These are phyloP conservation scores for Globisporangium alternatum DNA, from an alignment of 352 stramenopile species.

Conservation along the genomic window DNA sequence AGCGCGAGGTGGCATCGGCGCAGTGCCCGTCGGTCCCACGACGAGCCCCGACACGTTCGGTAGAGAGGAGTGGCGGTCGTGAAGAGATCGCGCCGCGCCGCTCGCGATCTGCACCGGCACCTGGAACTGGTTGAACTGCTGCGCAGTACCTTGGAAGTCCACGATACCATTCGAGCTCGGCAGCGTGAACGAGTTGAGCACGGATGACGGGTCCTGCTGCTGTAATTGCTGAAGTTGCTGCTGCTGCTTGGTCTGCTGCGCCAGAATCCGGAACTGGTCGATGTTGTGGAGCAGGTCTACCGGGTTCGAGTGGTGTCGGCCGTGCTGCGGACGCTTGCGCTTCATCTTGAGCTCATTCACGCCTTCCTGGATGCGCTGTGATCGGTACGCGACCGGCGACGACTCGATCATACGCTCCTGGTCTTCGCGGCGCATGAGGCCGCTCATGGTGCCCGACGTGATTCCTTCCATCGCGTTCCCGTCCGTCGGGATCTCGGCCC, in stretches of 20 bases:
- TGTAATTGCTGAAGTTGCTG: constrained; percentile 45
- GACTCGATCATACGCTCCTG: constrained; percentile 13
- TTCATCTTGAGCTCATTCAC: constrained; percentile 81
- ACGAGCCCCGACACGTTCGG: constrained; percentile 16
- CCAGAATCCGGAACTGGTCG: constrained; percentile 66
- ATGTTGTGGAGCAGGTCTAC: constrained; percentile 77
- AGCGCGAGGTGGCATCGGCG: constrained; percentile 8
- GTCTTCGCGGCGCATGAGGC: constrained; percentile 16
- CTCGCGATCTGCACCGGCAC: constrained; percentile 56
- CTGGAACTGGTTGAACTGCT: constrained; percentile 35
- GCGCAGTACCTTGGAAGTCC: neutral
- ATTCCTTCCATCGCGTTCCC: neutral
- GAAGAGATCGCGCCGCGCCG: constrained; percentile 51
- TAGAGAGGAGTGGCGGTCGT: constrained; percentile 50
- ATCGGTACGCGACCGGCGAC: constrained; percentile 43
- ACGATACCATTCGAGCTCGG: constrained; percentile 12
- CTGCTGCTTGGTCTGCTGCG: constrained; percentile 56
- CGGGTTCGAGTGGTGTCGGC: constrained; percentile 69
- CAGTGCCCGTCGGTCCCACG: neutral
- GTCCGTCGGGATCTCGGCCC: constrained; percentile 9
- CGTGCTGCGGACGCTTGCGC: constrained; percentile 61
- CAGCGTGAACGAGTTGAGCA: constrained; percentile 28
- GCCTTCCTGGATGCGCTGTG: constrained; percentile 62
- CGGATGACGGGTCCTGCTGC: constrained; percentile 7
- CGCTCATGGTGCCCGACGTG: neutral